These are phyloP conservation scores for Inga laurina DNA, from an alignment of 306 rosid species.

Conservation along the genomic window DNA sequence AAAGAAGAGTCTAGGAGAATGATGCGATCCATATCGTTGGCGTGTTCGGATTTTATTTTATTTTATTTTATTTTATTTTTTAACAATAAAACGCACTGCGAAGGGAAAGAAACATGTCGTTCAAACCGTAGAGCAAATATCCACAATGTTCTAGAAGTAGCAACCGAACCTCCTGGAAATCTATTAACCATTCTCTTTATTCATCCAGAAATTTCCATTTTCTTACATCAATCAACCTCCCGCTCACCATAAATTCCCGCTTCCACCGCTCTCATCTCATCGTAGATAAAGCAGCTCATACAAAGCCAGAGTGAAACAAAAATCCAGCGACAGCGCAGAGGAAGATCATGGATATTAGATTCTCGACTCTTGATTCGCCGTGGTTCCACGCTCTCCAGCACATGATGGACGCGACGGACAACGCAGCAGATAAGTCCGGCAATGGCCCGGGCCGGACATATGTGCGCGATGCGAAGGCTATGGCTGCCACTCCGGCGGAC, in stretches of 20 bases:
- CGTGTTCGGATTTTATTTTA: background rate
- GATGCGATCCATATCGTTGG: background rate
- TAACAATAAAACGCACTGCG: background rate
- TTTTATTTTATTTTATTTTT: too few relatives aligned
- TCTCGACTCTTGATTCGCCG: conserved; percentile 54
- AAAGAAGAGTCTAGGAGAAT: background rate
- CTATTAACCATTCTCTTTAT: too few relatives aligned
- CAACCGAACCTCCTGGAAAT: conserved; percentile 18
- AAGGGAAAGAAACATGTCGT: background rate
- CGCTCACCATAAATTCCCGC: conserved; percentile 13
- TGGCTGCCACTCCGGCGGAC: conserved; percentile 77
- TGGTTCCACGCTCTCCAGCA: conserved; percentile 54
- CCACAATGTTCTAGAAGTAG: background rate
- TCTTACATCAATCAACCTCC: background rate
- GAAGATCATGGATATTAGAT: conserved; percentile 53
- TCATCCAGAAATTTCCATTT: conserved; percentile 26
- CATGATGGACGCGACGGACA: conserved; percentile 46
- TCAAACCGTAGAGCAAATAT: background rate
- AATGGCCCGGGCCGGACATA: conserved; percentile 54
- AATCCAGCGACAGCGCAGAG: background rate
- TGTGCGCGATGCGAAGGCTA: conserved; percentile 71
- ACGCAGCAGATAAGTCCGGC: conserved; percentile 37
- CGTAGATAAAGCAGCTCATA: background rate
- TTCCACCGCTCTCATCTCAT: background rate
- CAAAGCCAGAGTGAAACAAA: background rate